Percentiles rank a stretch among this genome's conserved stretches.
phyloP scores from a whole-genome alignment of 2,329 filamentous ascomycete species.

The Nemania diffusa region DNA sequence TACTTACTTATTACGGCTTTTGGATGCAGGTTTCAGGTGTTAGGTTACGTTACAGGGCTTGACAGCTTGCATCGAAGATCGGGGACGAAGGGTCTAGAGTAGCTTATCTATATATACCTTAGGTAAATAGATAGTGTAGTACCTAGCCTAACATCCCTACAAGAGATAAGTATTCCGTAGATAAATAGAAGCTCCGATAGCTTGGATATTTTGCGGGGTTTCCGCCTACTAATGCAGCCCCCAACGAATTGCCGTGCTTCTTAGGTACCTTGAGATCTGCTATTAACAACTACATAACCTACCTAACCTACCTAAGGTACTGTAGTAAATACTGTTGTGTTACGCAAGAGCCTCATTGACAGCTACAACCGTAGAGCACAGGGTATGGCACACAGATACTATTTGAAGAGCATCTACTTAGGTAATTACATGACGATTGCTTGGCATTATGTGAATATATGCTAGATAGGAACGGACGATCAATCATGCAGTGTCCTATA shows the following conservation, averaged over 20 bases:
- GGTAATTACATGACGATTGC: neutral
- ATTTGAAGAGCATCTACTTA: neutral
- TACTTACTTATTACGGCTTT: conserved; percentile 2
- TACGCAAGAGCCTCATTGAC: neutral
- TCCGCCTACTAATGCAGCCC: conserved; percentile 13
- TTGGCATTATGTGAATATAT: neutral
- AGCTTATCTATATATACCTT: neutral
- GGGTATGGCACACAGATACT: neutral
- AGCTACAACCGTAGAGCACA: neutral
- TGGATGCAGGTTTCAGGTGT: conserved; percentile 18
- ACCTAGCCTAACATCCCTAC: too few relatives aligned
- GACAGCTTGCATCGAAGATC: conserved; percentile 23
- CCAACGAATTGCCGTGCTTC: neutral
- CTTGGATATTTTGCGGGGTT: conserved; percentile 24
- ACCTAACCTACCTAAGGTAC: neutral
- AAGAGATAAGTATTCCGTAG: too few relatives aligned
- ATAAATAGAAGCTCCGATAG: conserved; percentile 12
- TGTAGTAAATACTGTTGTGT: neutral
- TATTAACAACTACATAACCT: neutral
- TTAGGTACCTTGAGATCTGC: neutral
- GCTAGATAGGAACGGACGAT: neutral
- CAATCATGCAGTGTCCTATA: neutral
- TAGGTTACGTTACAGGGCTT: conserved; percentile 29
- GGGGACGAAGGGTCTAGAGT: neutral
- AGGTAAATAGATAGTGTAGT: neutral